Percentiles rank a stretch among this genome's conserved stretches.
These are phyloP conservation scores for Debaryomyces sp. DNA, from an alignment of 1,139 yeast species.

Conservation along the genomic window DNA sequence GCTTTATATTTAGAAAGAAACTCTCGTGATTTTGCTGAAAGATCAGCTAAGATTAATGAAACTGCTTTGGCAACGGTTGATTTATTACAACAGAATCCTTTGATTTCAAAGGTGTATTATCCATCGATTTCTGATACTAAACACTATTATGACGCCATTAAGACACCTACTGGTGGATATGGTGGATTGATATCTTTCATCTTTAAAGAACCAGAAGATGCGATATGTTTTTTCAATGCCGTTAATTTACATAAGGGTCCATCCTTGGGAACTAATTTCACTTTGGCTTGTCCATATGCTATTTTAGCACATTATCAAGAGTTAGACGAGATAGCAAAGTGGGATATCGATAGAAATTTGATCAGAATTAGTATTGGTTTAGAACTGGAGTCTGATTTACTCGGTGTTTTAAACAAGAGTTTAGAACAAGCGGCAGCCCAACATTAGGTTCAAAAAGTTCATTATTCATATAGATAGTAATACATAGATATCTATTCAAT, in stretches of 20 bases:
- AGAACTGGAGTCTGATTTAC: slow-evolving; percentile 59
- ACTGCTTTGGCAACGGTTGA: slow-evolving; percentile 63
- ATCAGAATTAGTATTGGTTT: slow-evolving; percentile 86
- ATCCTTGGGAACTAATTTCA: slow-evolving; percentile 90
- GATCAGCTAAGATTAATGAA: slow-evolving; percentile 68
- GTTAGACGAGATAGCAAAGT: slow-evolving; percentile 75
- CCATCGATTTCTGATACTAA: slow-evolving; percentile 63
- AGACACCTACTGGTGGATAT: slow-evolving; percentile 78
- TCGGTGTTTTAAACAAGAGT: slow-evolving; percentile 59
- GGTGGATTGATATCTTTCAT: slow-evolving; percentile 87
- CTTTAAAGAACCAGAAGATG: slow-evolving; percentile 67
- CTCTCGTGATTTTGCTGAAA: slow-evolving; percentile 79
- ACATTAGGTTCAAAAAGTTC: neutral
- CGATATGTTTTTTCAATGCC: slow-evolving; percentile 73
- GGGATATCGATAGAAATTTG: slow-evolving; percentile 83
- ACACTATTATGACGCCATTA: slow-evolving; percentile 69
- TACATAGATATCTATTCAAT: slow-evolving; percentile 3
- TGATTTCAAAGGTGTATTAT: slow-evolving; percentile 68
- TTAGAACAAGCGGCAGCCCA: slow-evolving; percentile 53
- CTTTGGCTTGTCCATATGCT: slow-evolving; percentile 90
- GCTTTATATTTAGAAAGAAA: slow-evolving; percentile 90
- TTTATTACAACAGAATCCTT: slow-evolving; percentile 45
- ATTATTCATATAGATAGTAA: slow-evolving; percentile 1
- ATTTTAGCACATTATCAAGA: slow-evolving; percentile 87
- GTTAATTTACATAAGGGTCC: slow-evolving; percentile 88